phyloP scores from a whole-genome alignment of 805 yeast genomes.

The Candida ascalaphidarum region DNA sequence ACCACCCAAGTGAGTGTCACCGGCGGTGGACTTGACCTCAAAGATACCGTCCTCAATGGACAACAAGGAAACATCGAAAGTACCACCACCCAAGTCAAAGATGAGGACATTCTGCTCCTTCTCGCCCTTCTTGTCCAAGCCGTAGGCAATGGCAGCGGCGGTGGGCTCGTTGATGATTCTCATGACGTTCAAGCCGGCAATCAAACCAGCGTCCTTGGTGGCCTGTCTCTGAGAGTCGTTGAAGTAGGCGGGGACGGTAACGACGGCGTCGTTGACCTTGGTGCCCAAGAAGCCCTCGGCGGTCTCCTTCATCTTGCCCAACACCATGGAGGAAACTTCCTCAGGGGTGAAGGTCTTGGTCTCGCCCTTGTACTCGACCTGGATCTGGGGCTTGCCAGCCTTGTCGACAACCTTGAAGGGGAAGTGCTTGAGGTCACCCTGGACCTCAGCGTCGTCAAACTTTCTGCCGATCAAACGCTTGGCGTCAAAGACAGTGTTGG shows the following conservation, averaged over 20 bases:
- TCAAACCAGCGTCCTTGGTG: constrained; percentile 26
- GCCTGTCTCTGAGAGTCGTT: constrained; percentile 26
- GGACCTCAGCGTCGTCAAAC: constrained; percentile 19
- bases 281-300: constrained; percentile 21
- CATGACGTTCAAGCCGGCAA: constrained; percentile 25
- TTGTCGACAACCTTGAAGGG: constrained; percentile 23
- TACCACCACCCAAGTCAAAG: constrained; percentile 44
- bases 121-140: constrained; percentile 40
- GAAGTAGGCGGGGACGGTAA: constrained; percentile 25
- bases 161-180: constrained; percentile 27
- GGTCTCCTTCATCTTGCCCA: constrained; percentile 25
- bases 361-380: constrained; percentile 24
- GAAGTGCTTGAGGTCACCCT: constrained; percentile 22
- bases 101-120: constrained; percentile 52
- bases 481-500: constrained; percentile 24
- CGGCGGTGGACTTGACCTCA: constrained; percentile 32
- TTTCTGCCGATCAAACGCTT: constrained; percentile 25
- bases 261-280: constrained; percentile 19
- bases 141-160: constrained; percentile 27
- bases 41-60: constrained; percentile 41
- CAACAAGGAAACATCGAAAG: constrained; percentile 40
- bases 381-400: constrained; percentile 20
- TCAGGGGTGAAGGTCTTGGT: constrained; percentile 24
- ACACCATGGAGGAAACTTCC: constrained; percentile 23
- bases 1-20: constrained; percentile 54